A percentile compares a stretch with the other conserved stretches of the same genome.
These are phyloP conservation scores for Quercus robur DNA, from an alignment of 306 rosid species.

Conservation along the genomic window DNA sequence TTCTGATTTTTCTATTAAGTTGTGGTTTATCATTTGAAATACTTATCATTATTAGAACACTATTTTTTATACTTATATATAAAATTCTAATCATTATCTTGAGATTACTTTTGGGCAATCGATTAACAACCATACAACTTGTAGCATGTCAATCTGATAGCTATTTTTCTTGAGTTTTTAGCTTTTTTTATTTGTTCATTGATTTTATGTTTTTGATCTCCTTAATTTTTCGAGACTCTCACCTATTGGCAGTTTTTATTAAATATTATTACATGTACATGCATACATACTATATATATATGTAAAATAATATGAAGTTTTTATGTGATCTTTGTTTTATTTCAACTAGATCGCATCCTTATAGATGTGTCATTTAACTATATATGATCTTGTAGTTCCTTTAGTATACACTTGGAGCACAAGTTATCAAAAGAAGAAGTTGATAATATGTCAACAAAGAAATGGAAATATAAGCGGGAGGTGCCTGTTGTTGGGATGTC, in stretches of 20 bases:
- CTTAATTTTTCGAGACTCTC: background rate
- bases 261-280: background rate
- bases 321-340: background rate
- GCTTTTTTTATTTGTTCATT: background rate
- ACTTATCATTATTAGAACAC: background rate
- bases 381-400: slow-evolving; percentile 47
- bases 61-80: too few relatives aligned
- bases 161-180: background rate
- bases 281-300: background rate
- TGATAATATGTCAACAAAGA: slow-evolving; percentile 38
- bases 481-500: slow-evolving; percentile 68
- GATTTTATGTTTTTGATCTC: background rate
- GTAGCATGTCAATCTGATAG: background rate
- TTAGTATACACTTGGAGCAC: slow-evolving; percentile 59
- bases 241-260: too few relatives aligned
- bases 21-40: background rate
- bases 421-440: slow-evolving; percentile 63
- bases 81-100: background rate
- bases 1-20: background rate
- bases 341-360: background rate
- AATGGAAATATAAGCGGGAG: slow-evolving; percentile 66
- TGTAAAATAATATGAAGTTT: background rate
- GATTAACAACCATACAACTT: background rate
- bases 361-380: background rate
- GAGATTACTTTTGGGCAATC: background rate